Conservation (phyloP, 257 asterid species). For the Fraxinus excelsior region DNA sequence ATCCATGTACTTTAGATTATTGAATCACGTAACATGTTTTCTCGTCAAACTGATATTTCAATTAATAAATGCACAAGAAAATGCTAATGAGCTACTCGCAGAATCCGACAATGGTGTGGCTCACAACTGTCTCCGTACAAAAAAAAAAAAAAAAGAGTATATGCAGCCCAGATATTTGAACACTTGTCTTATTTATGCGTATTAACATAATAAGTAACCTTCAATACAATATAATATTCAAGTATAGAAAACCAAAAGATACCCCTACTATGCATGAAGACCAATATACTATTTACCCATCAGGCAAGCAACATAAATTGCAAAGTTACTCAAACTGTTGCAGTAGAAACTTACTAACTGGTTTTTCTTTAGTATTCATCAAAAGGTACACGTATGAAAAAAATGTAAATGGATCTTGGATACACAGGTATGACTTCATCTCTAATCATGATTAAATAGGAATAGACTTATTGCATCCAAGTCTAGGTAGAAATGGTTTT, state of each 20-base stretch:
- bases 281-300: background rate
- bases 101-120: constrained; percentile 2
- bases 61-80: background rate
- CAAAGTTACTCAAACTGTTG: background rate
- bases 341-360: background rate
- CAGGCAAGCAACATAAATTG: background rate
- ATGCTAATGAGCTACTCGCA: background rate
- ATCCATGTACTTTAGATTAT: constrained; percentile 5
- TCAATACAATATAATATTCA: background rate
- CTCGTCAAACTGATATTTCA: constrained; percentile 3
- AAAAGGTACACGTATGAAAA: background rate
- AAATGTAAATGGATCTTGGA: background rate
- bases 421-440: too few species aligned
- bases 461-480: too few species aligned
- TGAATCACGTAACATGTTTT: constrained; percentile 2
- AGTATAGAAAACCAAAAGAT: background rate
- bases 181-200: background rate
- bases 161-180: background rate
- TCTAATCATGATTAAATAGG: too few species aligned
- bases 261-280: background rate
- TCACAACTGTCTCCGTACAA: background rate
- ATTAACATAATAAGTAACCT: background rate
- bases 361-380: background rate
- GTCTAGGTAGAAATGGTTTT: too few species aligned
- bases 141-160: background rate